Evolutionary conservation across 2,329 filamentous ascomycete species (phyloP), one percentile per base, ranked within the genome.

Genomic region (Aspergillus oerlinghausenensis): DNA sequence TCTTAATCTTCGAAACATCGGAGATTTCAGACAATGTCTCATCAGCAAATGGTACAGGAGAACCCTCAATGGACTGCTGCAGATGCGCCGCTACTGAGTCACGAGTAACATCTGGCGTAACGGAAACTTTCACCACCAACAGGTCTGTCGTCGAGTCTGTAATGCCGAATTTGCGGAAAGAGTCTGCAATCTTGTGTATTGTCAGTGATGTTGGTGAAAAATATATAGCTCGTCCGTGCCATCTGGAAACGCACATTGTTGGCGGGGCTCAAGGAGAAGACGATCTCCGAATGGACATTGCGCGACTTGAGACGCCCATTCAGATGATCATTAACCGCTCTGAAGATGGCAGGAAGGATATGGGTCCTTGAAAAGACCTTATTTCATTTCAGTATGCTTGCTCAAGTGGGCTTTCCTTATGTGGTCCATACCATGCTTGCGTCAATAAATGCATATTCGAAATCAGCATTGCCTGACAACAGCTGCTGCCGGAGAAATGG

Each of bases 391-490:
- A 58, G 43, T 55, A 9, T 52, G 52, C n/a, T 14, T 51, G 45
- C 19, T 40, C 14, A 29, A 51, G 5, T 35, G 17, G 19, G 42
- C 26, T 23, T 4, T 40, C 53, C 40, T 51, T 52, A 21, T 47
- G n/a, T 23, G 11, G 21, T 11, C 40, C 81, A 59, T 80, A 92
- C 88, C 72, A 89, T 84, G 49, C 84, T 85, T 21, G 92, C 92
- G 75, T 99, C 93, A 49, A 99, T 83, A 63, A 99, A 89, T 35
- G 92, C 92, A 79, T 97, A 97, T 74, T 97, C 92, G 66, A 92
- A 97, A 8, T 88, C 87, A 10, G 84, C 69, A 70, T 97, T 96
- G 52, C 90, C 89, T 5, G 85, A 82, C n/a, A 97, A 80, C 4
- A 99, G 84, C 76, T 97, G 92, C 64, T 87, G 80, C 52, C 92